Evolutionary conservation across 768 basidiomycete species (phyloP), one percentile per base, ranked within the genome.

Genomic region (Mycena indigotica): DNA sequence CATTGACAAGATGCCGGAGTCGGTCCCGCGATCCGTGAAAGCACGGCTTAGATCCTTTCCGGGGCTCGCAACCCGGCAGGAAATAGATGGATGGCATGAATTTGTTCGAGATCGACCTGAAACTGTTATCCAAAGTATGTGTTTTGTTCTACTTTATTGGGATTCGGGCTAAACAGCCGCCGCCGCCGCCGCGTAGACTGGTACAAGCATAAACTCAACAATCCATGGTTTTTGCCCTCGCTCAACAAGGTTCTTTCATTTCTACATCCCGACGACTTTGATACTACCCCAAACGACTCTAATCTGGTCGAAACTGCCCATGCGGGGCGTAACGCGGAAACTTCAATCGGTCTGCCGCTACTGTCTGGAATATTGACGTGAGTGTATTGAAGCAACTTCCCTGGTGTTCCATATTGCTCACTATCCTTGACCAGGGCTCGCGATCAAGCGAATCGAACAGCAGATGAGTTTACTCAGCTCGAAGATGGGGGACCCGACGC

Each of bases 241-340:
- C 50, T 63, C 28, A 67, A 67, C 38, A 13, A 24, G 5, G 58
- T 55, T 28, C 53, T 64, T 0, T 65, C 65, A 16, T 53, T 46
- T 1, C 64, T 67, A 57, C 15, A 21, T 10, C 23, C 17, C 5
- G 39, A 48, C 3, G 58, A 52, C 35, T 65, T 62, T 59, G 52
- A 59, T 5, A 13, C 58, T 5, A 61, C 57, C 3, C 60, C 62
- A 0, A 54, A 62, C 28, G 49, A 65, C 39, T 46, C 62, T 4
- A 65, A 67, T 40, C 35, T 67, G 45, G 62, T 53, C 24, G 66
- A 65, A 50, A 28, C 52, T 8, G 59, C 55, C 0, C 63, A 65
- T 29, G 57, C 63, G 1, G 44, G 16, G 5, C 56, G 54, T 15
- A 62, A 67, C 35, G 48, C 50, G 1, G 57, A 57, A 17, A 65